Conservation (phyloP, 1,139 yeast genomes). For the Candida sp. region DNA sequence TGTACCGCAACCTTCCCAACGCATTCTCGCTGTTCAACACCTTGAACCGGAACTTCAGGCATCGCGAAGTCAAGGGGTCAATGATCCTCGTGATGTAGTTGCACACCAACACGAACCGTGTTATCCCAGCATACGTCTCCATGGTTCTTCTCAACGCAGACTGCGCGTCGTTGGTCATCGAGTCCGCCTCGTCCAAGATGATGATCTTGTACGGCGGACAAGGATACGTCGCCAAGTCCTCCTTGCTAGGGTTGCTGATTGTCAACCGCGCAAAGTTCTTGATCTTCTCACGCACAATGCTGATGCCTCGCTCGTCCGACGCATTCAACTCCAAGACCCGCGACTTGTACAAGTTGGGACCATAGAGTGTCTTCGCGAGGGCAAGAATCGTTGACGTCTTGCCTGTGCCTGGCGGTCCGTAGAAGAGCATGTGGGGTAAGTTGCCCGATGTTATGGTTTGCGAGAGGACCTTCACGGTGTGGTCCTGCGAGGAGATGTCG, state of each 20-base stretch:
- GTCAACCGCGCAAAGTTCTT: constrained; percentile 70
- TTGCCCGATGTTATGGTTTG: constrained; percentile 81
- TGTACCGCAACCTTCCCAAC: constrained; percentile 72
- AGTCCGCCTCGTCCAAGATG: constrained; percentile 94
- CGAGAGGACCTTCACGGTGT: constrained; percentile 84
- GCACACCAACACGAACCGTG: constrained; percentile 98
- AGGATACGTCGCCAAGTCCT: constrained; percentile 73
- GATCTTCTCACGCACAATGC: constrained; percentile 51
- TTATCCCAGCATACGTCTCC: constrained; percentile 94
- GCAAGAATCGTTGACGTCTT: constrained; percentile 94
- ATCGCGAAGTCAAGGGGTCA: constrained; percentile 96
- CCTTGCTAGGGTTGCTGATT: constrained; percentile 77
- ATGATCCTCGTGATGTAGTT: constrained; percentile 93
- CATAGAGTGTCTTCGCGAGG: constrained; percentile 82
- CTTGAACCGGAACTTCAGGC: constrained; percentile 90
- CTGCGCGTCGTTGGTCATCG: constrained; percentile 98
- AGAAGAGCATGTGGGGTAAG: constrained; percentile 93
- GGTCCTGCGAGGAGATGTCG: constrained; percentile 92
- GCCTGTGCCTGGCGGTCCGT: constrained; percentile 99
- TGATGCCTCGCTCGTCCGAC: constrained; percentile 55
- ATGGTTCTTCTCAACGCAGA: constrained; percentile 96
- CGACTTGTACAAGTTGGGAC: constrained; percentile 66
- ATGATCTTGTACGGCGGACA: constrained; percentile 74
- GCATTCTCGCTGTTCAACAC: constrained; percentile 87
- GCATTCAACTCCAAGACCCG: constrained; percentile 92